phyloP scores from a whole-genome alignment of 495 filamentous ascomycete genomes.

The Acidiella bohemica region DNA sequence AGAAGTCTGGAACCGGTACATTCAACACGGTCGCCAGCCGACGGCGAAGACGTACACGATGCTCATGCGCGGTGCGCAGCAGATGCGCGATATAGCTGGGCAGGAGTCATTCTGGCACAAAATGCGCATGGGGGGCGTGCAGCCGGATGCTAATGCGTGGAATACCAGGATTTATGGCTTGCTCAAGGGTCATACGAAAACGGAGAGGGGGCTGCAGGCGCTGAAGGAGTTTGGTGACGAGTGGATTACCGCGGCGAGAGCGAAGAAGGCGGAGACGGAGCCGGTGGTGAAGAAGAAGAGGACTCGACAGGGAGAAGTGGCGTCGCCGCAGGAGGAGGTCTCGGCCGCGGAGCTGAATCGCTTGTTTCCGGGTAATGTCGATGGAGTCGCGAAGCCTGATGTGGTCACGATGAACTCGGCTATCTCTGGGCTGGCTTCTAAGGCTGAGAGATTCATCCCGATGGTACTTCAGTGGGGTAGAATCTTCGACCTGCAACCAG shows the following conservation, averaged over 20 bases:
- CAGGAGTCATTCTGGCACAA: constrained; percentile 46
- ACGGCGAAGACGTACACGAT: constrained; percentile 44
- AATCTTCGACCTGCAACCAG: constrained; percentile 42
- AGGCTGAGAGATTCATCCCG: constrained; percentile 31
- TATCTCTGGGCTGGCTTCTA: constrained; percentile 36
- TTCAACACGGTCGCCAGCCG: constrained; percentile 35
- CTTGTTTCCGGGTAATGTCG: constrained; percentile 20
- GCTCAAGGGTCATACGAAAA: constrained; percentile 31
- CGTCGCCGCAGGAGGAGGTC: not conserved
- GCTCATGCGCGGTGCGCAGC: constrained; percentile 48
- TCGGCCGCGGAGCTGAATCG: constrained; percentile 3
- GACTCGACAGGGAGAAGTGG: not conserved
- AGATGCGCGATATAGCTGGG: constrained; percentile 33
- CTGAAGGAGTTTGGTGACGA: constrained; percentile 45
- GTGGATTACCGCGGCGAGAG: constrained; percentile 33
- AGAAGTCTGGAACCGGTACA: constrained; percentile 47
- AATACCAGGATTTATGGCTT: constrained; percentile 48
- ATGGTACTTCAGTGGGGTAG: constrained; percentile 46
- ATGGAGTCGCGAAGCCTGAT: constrained; percentile 39
- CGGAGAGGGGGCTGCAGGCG: constrained; percentile 40
- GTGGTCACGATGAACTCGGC: constrained; percentile 49
- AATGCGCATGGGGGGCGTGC: constrained; percentile 36
- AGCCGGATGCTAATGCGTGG: constrained; percentile 47
- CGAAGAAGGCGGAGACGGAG: constrained; percentile 1
- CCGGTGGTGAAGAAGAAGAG: not conserved